Base-by-base conservation (phyloP, 768 basidiomycete genomes). In the Crassisporium funariophilum region DNA sequence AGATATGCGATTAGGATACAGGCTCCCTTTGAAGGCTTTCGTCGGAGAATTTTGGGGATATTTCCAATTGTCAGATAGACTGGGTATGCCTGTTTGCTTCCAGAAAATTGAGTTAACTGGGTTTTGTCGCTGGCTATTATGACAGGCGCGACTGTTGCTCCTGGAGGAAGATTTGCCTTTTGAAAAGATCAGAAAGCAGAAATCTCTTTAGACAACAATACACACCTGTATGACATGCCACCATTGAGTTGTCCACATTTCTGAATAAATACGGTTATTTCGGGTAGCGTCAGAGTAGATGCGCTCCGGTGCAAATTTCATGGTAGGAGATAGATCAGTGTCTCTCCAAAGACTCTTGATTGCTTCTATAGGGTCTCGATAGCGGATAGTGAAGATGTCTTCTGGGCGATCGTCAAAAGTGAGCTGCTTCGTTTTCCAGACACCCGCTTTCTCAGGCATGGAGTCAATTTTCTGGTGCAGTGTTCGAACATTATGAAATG, bases 31-130 rank as follows among this genome's bases (percentile, higher is more conserved):
- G 65, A 66, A 0, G 70, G 65, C 47, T 71, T 57, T 1, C 69
- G 57, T 0, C 68, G 61, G 4, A 68, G 49, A 4, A 55, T 44
- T 43, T 70, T 71, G 0, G 59, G 50, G 8, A 74, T 62, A 27
- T 74, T 74, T 0, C 71, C 74, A 22, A 74, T 58, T 0, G 72
- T 70, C 0, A 75, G 48, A 50, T 78, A 78, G 0, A 78, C 64
- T 0, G 75, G 73, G 50, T 69, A 75, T 7, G 69, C 69, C 29
- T 52, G 44, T 50, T 74, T 70, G n/a, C n/a, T n/a, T n/a, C n/a
- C n/a, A n/a, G n/a, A n/a, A n/a, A n/a, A n/a, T n/a, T n/a, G n/a
- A n/a, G 13, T 76, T 51, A 44, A 56, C 40, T 20, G 70, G 69
- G 49, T 75, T 73, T 58, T 56, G 35, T 58, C 57, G 0, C 56